Conservation (phyloP, 768 basidiomycete species). For the Collybia nuda region DNA sequence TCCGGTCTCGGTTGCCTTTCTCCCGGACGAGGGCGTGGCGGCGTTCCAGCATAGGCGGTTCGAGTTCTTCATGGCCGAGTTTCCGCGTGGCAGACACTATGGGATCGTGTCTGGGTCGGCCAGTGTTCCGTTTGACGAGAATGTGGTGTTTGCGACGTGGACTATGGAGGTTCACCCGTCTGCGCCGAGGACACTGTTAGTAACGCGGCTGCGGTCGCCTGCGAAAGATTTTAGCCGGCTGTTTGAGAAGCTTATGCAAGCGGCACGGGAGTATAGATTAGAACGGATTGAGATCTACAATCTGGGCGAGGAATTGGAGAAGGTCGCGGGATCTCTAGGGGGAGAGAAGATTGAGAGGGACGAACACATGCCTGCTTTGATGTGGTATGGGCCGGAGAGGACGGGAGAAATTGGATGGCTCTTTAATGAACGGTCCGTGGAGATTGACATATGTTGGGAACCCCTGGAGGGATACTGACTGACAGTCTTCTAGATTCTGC, state of each 20-base stretch:
- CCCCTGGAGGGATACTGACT: background rate
- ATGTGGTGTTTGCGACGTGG: slow-evolving; percentile 40
- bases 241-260: slow-evolving; percentile 29
- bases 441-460: background rate
- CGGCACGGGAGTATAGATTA: slow-evolving; percentile 32
- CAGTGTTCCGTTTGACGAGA: background rate
- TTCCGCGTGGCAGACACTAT: slow-evolving; percentile 22
- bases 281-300: slow-evolving; percentile 49
- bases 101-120: slow-evolving; percentile 21
- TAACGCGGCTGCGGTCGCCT: slow-evolving; percentile 40
- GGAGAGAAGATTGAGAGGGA: slow-evolving; percentile 30
- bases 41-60: slow-evolving; percentile 38
- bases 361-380: slow-evolving; percentile 42
- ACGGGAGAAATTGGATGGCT: slow-evolving; percentile 38
- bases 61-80: slow-evolving; percentile 18
- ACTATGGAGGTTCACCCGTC: slow-evolving; percentile 34
- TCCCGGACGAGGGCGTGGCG: slow-evolving; percentile 48
- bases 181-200: slow-evolving; percentile 32
- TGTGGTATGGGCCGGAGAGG: slow-evolving; percentile 46
- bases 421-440: slow-evolving; percentile 46
- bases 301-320: slow-evolving; percentile 31
- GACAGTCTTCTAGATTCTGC: slow-evolving; percentile 28
- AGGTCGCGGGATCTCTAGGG: slow-evolving; percentile 23
- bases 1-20: slow-evolving; percentile 33
- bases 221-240: slow-evolving; percentile 31